These are phyloP conservation scores for Copromyces sp. DNA, from an alignment of 495 filamentous ascomycete genomes.

Conservation along the genomic window DNA sequence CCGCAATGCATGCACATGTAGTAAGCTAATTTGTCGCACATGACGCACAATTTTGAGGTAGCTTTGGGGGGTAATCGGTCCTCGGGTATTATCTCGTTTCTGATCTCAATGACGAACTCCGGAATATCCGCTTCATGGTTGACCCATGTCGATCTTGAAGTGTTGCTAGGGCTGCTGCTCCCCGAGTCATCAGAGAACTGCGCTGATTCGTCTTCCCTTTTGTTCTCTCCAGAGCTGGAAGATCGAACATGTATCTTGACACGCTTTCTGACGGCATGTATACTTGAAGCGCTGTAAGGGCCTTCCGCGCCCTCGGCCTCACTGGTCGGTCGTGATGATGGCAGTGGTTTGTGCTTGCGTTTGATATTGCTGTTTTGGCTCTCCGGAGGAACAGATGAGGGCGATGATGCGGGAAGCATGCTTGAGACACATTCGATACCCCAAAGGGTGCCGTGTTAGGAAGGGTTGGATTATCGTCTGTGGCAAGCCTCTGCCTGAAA, in stretches of 20 bases:
- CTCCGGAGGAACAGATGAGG: neutral
- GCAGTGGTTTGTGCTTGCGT: neutral
- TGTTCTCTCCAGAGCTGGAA: neutral
- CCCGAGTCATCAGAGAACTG: neutral
- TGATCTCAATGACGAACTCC: neutral
- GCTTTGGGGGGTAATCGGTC: neutral
- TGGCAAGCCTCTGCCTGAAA: neutral
- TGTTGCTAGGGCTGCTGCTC: neutral
- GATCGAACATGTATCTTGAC: neutral
- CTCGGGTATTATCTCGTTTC: neutral
- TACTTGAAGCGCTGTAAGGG: neutral
- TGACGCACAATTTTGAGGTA: neutral
- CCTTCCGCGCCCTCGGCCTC: neutral
- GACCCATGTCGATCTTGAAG: neutral
- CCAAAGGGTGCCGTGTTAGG: neutral
- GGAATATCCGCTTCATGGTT: neutral
- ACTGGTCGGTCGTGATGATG: neutral
- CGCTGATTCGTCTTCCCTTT: neutral
- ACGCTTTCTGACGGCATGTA: neutral
- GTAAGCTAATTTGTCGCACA: neutral
- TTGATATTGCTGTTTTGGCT: neutral
- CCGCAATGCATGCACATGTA: neutral
- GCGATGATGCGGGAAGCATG: neutral
- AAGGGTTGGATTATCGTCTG: neutral
- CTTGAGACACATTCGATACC: neutral